phyloP scores from a whole-genome alignment of 1,284 basidiomycete species.

The Cutaneotrichosporon sp. region DNA sequence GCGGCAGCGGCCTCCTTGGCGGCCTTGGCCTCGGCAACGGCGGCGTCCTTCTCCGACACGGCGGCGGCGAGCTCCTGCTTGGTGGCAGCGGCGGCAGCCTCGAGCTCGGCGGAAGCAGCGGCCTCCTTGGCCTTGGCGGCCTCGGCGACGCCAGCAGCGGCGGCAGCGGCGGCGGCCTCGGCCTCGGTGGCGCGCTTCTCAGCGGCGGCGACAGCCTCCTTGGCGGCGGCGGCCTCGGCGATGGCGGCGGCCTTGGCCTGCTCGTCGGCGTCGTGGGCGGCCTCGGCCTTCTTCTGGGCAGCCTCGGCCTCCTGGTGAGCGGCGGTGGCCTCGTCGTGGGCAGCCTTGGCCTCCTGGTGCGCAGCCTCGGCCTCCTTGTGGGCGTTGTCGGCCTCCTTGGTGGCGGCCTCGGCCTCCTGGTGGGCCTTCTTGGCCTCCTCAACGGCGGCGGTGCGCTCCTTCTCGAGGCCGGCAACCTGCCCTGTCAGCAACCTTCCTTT shows the following conservation, averaged over 20 bases:
- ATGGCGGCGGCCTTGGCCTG: neutral
- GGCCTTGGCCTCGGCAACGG: neutral
- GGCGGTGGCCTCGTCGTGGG: slow-evolving; percentile 1
- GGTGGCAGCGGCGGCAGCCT: neutral
- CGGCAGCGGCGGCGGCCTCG: neutral
- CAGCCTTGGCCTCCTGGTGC: slow-evolving; percentile 1
- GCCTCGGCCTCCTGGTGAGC: neutral
- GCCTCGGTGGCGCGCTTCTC: slow-evolving; percentile 3
- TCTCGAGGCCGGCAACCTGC: slow-evolving; percentile 6
- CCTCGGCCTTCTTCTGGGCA: slow-evolving; percentile 6
- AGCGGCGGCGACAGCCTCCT: neutral
- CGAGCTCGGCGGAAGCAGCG: neutral
- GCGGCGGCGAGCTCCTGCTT: slow-evolving; percentile 1
- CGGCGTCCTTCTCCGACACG: slow-evolving; percentile 1
- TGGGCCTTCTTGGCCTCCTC: slow-evolving; percentile 1
- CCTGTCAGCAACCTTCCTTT: neutral
- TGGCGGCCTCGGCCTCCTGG: slow-evolving; percentile 1
- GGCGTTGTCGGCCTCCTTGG: neutral
- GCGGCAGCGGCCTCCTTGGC: neutral
- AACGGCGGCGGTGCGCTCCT: slow-evolving; percentile 5
- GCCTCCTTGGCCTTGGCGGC: neutral
- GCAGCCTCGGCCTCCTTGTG: slow-evolving; percentile 5
- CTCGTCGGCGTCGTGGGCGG: neutral
- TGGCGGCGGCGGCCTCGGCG: slow-evolving; percentile 5
- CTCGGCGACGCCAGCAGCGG: neutral